phyloP scores from a whole-genome alignment of 2,329 filamentous ascomycete species.

The Pyrenophora tritici-repentis region DNA sequence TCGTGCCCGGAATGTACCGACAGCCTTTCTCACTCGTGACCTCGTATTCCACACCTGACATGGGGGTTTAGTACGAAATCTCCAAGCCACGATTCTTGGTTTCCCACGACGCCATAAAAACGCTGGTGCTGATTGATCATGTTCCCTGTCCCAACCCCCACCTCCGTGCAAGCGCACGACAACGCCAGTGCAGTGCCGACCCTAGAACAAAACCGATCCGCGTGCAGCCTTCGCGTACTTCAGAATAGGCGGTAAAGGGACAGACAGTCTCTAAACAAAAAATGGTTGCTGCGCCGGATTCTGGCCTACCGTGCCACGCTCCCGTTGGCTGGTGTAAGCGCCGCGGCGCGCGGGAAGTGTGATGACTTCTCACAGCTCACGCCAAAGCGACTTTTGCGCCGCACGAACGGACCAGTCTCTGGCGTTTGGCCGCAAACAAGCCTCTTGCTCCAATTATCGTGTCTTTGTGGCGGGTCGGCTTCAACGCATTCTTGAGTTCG shows the following conservation, averaged over 20 bases:
- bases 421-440: not conserved
- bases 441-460: not conserved
- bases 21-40: not conserved
- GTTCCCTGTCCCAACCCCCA: not conserved
- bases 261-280: not conserved
- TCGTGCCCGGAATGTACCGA: not conserved
- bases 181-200: not conserved
- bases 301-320: slow-evolving; percentile 1
- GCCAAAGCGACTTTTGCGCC: not conserved
- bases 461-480: not conserved
- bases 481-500: not conserved
- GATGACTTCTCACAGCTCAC: not conserved
- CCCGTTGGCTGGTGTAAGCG: slow-evolving; percentile 11
- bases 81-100: not conserved
- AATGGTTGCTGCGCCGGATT: not conserved
- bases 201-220: not conserved
- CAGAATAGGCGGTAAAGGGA: not conserved
- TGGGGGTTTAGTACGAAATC: too few relatives aligned
- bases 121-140: not conserved
- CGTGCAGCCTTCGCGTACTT: not conserved
- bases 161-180: not conserved
- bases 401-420: not conserved
- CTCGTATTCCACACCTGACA: not conserved
- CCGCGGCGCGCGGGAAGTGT: slow-evolving; percentile 7
- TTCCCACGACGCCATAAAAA: not conserved